Evolutionary conservation across 768 basidiomycete genomes (phyloP).

Genomic region (Crucibulum laeve): DNA sequence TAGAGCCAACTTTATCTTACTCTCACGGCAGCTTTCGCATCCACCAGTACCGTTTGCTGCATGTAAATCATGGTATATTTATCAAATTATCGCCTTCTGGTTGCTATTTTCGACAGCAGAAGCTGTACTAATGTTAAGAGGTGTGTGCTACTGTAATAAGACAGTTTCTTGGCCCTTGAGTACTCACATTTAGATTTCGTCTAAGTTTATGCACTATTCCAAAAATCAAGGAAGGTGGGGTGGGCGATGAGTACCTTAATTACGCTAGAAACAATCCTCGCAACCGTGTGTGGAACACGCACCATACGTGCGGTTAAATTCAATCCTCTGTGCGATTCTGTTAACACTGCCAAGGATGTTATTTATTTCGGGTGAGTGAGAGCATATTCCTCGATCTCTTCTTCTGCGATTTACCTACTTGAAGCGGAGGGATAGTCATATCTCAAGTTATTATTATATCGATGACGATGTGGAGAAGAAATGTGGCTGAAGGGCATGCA

Average conservation of each 20-base stretch:
- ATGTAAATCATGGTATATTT: conserved; percentile 8
- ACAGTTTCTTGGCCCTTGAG: not conserved
- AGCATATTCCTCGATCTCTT: not conserved
- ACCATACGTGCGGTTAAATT: not conserved
- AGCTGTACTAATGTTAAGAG: conserved; percentile 12
- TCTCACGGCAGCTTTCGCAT: not conserved
- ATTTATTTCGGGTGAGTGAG: not conserved
- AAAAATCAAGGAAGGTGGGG: not conserved
- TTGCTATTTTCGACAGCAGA: conserved; percentile 10
- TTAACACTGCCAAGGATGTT: not conserved
- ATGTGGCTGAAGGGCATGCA: not conserved
- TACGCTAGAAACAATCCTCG: conserved; percentile 5
- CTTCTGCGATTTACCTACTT: not conserved
- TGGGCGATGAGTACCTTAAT: not conserved
- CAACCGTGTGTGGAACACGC: not conserved
- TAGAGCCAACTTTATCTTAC: not conserved
- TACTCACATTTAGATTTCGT: not conserved
- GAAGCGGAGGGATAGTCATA: not conserved
- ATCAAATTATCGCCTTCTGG: conserved; percentile 11
- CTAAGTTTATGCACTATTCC: not conserved
- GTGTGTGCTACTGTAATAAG: conserved; percentile 3
- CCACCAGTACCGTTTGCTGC: not conserved
- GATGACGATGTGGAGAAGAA: not conserved
- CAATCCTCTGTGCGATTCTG: not conserved
- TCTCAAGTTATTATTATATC: not conserved